Evolutionary conservation across 495 filamentous ascomycete species (phyloP).

Genomic region (Copromyces sp.): DNA sequence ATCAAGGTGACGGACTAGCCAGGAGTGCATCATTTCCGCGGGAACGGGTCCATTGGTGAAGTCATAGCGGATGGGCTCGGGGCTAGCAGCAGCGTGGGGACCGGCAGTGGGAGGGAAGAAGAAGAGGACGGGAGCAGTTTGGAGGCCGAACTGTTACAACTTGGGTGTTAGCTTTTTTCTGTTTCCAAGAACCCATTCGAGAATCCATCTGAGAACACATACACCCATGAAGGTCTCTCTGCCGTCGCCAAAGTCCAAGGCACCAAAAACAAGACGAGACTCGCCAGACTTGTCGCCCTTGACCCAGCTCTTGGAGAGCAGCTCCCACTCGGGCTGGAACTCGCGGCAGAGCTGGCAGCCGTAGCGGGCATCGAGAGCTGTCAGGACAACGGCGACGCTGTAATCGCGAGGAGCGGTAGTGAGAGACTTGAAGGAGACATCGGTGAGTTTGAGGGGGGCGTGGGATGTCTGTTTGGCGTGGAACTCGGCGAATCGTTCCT

Average conservation of each 20-base stretch:
- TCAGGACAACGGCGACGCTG: conserved; percentile 71
- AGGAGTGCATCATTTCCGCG: conserved; percentile 68
- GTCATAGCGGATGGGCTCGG: conserved; percentile 70
- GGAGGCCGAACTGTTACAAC: conserved; percentile 63
- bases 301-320: conserved; percentile 79
- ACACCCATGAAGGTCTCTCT: conserved; percentile 84
- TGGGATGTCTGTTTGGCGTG: conserved; percentile 55
- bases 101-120: conserved; percentile 82
- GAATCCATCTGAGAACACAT: conserved; percentile 11
- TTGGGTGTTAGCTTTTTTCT: neutral
- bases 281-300: conserved; percentile 66
- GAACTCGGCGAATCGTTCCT: conserved; percentile 55
- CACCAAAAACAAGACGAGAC: conserved; percentile 67
- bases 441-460: conserved; percentile 63
- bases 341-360: conserved; percentile 80
- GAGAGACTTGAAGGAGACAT: conserved; percentile 62
- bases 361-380: conserved; percentile 74
- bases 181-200: conserved; percentile 1
- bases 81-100: conserved; percentile 62
- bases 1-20: conserved; percentile 69
- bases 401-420: conserved; percentile 75
- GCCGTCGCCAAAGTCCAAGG: conserved; percentile 81
- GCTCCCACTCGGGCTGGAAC: conserved; percentile 90
- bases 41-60: conserved; percentile 64
- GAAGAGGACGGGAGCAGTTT: conserved; percentile 86